Percentiles rank a stretch among this genome's conserved stretches.
These are phyloP conservation scores for Porpolomopsis calyptriformis DNA, from an alignment of 768 basidiomycete genomes.

Conservation along the genomic window DNA sequence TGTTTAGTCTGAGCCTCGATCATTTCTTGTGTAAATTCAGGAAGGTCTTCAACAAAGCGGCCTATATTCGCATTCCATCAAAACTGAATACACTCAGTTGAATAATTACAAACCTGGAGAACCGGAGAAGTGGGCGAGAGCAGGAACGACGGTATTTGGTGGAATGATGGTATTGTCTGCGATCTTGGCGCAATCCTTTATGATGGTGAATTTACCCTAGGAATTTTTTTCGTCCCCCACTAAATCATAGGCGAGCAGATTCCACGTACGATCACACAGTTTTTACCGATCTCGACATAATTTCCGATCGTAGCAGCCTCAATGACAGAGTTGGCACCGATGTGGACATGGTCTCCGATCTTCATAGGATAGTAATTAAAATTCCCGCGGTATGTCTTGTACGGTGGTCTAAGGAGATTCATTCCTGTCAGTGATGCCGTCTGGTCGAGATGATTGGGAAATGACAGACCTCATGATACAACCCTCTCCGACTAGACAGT, in stretches of 20 bases:
- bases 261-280: constrained; percentile 77
- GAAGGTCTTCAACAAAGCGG: constrained; percentile 70
- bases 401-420: constrained; percentile 49
- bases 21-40: constrained; percentile 90
- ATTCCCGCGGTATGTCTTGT: constrained; percentile 81
- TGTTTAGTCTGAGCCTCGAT: constrained; percentile 79
- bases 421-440: neutral
- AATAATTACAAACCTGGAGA: constrained; percentile 60
- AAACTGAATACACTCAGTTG: neutral
- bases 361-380: constrained; percentile 99
- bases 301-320: constrained; percentile 94
- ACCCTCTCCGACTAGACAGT: constrained; percentile 84
- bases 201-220: constrained; percentile 92
- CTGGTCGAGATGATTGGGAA: constrained; percentile 2
- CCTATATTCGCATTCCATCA: constrained; percentile 33
- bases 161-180: constrained; percentile 85
- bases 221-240: neutral
- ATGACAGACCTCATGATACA: constrained; percentile 71
- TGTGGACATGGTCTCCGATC: constrained; percentile 89
- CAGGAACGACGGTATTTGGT: constrained; percentile 87
- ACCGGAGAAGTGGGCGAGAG: constrained; percentile 74
- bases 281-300: constrained; percentile 90
- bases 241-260: constrained; percentile 5
- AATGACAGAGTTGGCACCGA: constrained; percentile 79
- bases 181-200: constrained; percentile 89